A percentile compares a stretch with the other conserved stretches of the same genome.
These are phyloP conservation scores for Saccharomycopsis oosterbeekiorum DNA, from an alignment of 805 yeast species.

Conservation along the genomic window DNA sequence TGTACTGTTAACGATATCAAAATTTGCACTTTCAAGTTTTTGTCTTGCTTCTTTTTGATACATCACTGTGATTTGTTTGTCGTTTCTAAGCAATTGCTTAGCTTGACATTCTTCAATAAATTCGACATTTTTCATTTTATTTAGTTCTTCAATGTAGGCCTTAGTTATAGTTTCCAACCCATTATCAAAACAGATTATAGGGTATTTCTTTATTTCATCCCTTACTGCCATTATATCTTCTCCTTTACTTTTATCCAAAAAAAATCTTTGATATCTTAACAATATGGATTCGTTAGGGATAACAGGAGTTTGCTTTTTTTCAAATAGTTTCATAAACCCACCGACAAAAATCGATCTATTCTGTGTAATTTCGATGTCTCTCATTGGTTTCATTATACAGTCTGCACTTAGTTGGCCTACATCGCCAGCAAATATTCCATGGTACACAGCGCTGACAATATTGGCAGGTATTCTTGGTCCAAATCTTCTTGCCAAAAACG, in stretches of 20 bases:
- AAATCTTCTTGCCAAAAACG: constrained; percentile 60
- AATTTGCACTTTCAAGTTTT: constrained; percentile 19
- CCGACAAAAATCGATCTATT: constrained; percentile 11
- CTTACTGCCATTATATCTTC: constrained; percentile 31
- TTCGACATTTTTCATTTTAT: constrained; percentile 31
- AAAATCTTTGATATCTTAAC: background rate
- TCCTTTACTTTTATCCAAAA: background rate
- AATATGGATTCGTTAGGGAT: background rate
- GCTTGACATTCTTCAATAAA: constrained; percentile 27
- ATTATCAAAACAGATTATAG: constrained; percentile 47
- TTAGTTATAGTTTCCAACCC: constrained; percentile 50
- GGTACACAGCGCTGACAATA: constrained; percentile 69
- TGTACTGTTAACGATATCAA: constrained; percentile 54
- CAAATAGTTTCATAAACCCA: background rate
- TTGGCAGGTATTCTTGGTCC: constrained; percentile 39
- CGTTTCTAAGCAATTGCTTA: constrained; percentile 19
- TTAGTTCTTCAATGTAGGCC: constrained; percentile 31
- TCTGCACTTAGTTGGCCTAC: constrained; percentile 42
- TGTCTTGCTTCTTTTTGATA: constrained; percentile 17
- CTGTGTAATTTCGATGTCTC: constrained; percentile 38
- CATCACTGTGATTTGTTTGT: constrained; percentile 14
- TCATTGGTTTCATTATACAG: constrained; percentile 21
- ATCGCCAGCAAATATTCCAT: constrained; percentile 93
- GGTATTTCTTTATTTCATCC: constrained; percentile 29
- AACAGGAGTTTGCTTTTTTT: background rate